Evolutionary conservation across 148 eudicot species (phyloP).

Genomic region (Diospyros kaki): DNA sequence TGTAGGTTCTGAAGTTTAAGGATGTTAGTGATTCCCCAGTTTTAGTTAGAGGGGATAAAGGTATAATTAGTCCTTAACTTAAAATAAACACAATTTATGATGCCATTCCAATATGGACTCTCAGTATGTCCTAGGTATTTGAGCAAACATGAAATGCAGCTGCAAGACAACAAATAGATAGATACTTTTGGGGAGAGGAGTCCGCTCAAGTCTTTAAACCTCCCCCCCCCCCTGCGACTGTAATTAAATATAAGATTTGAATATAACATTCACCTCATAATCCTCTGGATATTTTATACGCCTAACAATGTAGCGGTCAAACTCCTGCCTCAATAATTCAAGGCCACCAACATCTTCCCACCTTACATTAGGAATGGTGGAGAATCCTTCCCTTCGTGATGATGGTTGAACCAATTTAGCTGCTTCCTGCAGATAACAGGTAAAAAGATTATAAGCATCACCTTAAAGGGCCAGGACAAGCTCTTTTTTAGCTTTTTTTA

Average conservation of each 20-base stretch:
- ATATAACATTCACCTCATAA: conserved; percentile 46
- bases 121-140: too few species aligned
- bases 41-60: too few species aligned
- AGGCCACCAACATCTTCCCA: conserved; percentile 92
- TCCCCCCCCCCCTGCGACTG: too few species aligned
- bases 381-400: conserved; percentile 84
- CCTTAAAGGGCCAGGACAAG: neutral
- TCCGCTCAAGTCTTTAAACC: too few species aligned
- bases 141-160: too few species aligned
- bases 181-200: neutral
- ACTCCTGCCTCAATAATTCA: conserved; percentile 35
- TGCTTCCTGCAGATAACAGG: conserved; percentile 46
- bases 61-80: too few species aligned
- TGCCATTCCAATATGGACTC: too few species aligned
- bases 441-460: neutral
- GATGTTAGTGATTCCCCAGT: too few species aligned
- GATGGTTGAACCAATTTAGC: conserved; percentile 77
- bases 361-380: conserved; percentile 64
- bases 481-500: too few species aligned
- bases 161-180: neutral
- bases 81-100: too few species aligned
- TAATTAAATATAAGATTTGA: neutral
- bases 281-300: conserved; percentile 61
- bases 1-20: too few species aligned
- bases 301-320: conserved; percentile 51